These are phyloP conservation scores for Leishmania guyanensis DNA, from an alignment of 208 protist genomes.

Conservation along the genomic window DNA sequence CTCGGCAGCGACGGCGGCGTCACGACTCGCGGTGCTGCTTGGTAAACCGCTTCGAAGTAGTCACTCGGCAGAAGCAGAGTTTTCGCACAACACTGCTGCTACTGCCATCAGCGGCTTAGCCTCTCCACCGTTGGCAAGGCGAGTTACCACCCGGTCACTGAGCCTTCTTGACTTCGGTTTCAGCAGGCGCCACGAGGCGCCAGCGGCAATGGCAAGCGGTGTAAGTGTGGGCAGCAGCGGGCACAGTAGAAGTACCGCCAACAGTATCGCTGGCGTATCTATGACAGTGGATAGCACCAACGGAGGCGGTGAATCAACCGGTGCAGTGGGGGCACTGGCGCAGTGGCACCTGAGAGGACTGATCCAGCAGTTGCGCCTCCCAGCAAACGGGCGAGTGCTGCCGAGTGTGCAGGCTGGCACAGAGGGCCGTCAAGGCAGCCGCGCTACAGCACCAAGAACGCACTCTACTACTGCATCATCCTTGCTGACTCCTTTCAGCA, in stretches of 20 bases:
- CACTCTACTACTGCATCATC: neutral
- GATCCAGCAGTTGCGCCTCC: constrained; percentile 14
- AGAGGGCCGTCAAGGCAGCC: neutral
- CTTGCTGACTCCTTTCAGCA: neutral
- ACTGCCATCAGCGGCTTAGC: neutral
- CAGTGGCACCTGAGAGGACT: constrained; percentile 34
- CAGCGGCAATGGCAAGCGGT: neutral
- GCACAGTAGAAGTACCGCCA: neutral
- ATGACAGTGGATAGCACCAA: neutral
- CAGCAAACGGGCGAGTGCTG: constrained; percentile 1
- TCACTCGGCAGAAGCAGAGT: neutral
- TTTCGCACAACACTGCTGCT: neutral
- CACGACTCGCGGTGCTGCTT: constrained; percentile 14
- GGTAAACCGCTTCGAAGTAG: neutral
- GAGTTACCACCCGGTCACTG: neutral
- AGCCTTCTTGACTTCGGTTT: constrained; percentile 15
- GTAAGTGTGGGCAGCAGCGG: constrained; percentile 10
- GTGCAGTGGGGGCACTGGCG: constrained; percentile 20
- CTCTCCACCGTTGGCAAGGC: neutral
- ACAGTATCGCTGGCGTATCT: neutral
- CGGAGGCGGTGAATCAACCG: neutral
- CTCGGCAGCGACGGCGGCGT: neutral
- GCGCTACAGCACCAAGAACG: too few species aligned
- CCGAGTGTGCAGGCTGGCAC: neutral
- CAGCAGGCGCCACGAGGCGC: neutral